These are phyloP conservation scores for Ustilago hordei DNA, from an alignment of 1,284 basidiomycete species.

Conservation along the genomic window DNA sequence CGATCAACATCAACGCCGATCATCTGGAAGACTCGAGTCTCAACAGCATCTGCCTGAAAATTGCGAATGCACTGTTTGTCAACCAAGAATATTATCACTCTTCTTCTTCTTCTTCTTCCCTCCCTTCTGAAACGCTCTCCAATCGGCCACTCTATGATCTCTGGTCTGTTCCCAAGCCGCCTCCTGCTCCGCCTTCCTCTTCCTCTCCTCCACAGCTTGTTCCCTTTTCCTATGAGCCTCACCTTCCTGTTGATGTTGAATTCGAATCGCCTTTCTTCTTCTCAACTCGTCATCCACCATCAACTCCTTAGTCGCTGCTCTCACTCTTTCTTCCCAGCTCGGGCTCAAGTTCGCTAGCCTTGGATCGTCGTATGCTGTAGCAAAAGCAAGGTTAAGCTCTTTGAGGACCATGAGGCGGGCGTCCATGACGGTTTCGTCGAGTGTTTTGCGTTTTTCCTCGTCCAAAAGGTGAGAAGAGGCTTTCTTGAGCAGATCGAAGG, in stretches of 20 bases:
- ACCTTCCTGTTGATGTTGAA: slow-evolving; percentile 74
- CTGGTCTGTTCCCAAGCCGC: slow-evolving; percentile 73
- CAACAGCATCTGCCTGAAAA: background rate
- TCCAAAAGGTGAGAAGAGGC: slow-evolving; percentile 70
- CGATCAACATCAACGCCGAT: background rate
- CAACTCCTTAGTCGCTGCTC: slow-evolving; percentile 72
- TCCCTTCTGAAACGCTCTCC: slow-evolving; percentile 63
- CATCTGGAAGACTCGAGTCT: background rate
- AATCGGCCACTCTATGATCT: slow-evolving; percentile 65
- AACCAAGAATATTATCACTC: slow-evolving; percentile 56
- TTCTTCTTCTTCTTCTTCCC: slow-evolving; percentile 64
- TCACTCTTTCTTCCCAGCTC: slow-evolving; percentile 71
- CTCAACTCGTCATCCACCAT: slow-evolving; percentile 74
- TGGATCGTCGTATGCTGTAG: slow-evolving; percentile 69
- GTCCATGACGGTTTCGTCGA: slow-evolving; percentile 70
- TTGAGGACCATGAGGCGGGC: slow-evolving; percentile 70
- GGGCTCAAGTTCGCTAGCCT: slow-evolving; percentile 70
- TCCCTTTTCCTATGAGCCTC: slow-evolving; percentile 73
- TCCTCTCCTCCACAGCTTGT: slow-evolving; percentile 70
- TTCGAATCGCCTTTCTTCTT: slow-evolving; percentile 70
- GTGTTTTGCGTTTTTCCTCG: slow-evolving; percentile 62
- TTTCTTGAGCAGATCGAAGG: slow-evolving; percentile 75
- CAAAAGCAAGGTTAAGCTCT: slow-evolving; percentile 65
- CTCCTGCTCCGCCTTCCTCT: slow-evolving; percentile 71
- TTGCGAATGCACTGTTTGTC: background rate